A percentile compares a stretch with the other conserved stretches of the same genome.
Evolutionary conservation across 208 protist genomes (phyloP).

Genomic region (Balamuthia mandrillaris): DNA sequence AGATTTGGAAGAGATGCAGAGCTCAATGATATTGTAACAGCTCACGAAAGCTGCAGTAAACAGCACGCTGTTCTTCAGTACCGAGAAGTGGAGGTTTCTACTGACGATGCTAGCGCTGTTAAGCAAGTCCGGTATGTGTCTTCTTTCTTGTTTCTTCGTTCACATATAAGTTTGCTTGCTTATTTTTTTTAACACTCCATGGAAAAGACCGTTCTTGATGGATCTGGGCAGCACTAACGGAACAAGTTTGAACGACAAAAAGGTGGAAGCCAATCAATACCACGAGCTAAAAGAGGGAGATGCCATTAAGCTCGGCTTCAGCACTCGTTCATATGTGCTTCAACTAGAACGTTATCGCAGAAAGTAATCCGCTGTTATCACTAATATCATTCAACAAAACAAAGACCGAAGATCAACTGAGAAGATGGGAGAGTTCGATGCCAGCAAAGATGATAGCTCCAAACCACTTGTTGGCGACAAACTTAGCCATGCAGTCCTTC

Average conservation of each 20-base stretch:
- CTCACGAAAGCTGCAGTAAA: conserved; percentile 36
- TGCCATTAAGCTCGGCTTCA: background rate
- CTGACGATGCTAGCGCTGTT: no score
- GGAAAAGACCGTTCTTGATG: conserved; percentile 31
- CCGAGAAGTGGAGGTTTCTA: background rate
- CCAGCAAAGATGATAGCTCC: conserved; percentile 26
- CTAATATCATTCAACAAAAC: no score
- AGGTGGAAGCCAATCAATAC: background rate
- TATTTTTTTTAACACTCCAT: no score
- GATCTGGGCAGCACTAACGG: conserved; percentile 32
- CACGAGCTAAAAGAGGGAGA: conserved; percentile 30
- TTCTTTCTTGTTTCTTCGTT: no score
- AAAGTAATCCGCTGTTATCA: background rate
- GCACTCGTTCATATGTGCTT: conserved; percentile 28
- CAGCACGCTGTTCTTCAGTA: conserved; percentile 38
- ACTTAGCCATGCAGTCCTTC: conserved; percentile 47
- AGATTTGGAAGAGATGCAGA: conserved; percentile 30
- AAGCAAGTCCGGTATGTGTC: no score
- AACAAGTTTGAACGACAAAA: conserved; percentile 17
- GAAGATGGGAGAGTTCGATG: background rate
- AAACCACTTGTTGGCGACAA: conserved; percentile 51
- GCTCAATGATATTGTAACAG: conserved; percentile 11
- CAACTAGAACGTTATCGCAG: conserved; percentile 8
- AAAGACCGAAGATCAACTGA: no score
- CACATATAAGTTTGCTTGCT: no score